Percentiles rank a stretch among this genome's conserved stretches.
phyloP scores from a whole-genome alignment of 23 red algal species.

The Cyanidiococcus yangmingshanensis region DNA sequence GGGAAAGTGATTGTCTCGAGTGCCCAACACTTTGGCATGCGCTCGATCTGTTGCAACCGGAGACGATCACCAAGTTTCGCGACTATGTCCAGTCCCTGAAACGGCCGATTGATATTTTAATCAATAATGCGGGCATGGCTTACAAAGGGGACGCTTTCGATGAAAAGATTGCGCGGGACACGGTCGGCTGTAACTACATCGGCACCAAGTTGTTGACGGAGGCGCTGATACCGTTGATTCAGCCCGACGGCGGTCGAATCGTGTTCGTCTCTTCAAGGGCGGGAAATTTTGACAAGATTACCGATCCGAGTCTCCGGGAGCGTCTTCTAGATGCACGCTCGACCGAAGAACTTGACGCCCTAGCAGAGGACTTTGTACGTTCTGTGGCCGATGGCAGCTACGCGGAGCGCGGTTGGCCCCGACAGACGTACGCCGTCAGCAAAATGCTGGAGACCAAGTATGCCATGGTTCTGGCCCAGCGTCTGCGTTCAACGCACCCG shows the following conservation, averaged over 20 bases:
- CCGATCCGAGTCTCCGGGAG: neutral
- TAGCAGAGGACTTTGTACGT: conserved; percentile 26
- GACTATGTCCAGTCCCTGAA: conserved; percentile 19
- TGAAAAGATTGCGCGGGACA: conserved; percentile 20
- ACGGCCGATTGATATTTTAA: conserved; percentile 21
- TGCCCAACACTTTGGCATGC: neutral
- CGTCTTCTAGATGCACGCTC: conserved; percentile 3
- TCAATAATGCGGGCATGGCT: conserved; percentile 37
- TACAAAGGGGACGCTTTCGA: conserved; percentile 30
- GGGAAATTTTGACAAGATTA: conserved; percentile 20
- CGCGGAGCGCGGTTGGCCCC: conserved; percentile 31
- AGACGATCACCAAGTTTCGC: neutral
- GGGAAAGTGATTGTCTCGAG: neutral
- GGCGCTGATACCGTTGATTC: conserved; percentile 6
- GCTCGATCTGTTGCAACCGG: neutral
- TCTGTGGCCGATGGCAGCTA: conserved; percentile 22
- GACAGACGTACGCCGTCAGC: conserved; percentile 32
- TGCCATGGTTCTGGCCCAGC: conserved; percentile 23
- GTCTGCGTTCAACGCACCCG: neutral
- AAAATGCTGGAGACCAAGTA: conserved; percentile 31
- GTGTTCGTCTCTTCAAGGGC: conserved; percentile 34
- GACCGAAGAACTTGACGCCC: neutral
- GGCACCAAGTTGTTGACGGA: conserved; percentile 4
- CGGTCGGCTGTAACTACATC: conserved; percentile 25
- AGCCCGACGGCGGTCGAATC: conserved; percentile 21